Evolutionary conservation across 257 asterid species (phyloP).

Genomic region (Haberlea rhodopensis): DNA sequence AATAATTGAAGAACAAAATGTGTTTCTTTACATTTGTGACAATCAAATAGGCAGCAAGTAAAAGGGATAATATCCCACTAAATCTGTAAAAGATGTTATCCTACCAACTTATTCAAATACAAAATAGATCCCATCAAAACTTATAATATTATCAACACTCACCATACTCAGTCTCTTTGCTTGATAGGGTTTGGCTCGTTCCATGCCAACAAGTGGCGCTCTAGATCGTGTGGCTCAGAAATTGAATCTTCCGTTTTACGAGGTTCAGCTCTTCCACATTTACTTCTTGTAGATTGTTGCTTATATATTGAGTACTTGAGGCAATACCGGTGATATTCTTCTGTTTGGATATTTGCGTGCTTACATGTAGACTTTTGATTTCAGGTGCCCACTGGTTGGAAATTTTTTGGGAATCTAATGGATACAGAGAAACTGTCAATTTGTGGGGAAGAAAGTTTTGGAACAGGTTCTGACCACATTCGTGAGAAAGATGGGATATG

Average conservation of each 20-base stretch:
- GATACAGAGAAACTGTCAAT: constrained; percentile 89
- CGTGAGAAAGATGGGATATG: constrained; percentile 99
- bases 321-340: constrained; percentile 7
- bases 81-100: too few relatives aligned
- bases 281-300: constrained; percentile 1
- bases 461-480: constrained; percentile 96
- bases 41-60: too few relatives aligned
- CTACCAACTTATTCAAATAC: too few relatives aligned
- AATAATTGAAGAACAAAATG: too few relatives aligned
- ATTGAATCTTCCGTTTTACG: constrained; percentile 75
- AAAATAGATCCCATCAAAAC: too few relatives aligned
- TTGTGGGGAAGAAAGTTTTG: constrained; percentile 99
- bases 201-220: constrained; percentile 99
- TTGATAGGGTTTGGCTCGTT: constrained; percentile 91
- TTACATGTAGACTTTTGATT: constrained; percentile 22
- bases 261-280: constrained; percentile 40
- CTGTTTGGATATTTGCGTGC: neutral
- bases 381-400: constrained; percentile 99
- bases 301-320: neutral
- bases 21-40: too few relatives aligned
- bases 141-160: too few relatives aligned
- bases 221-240: constrained; percentile 89
- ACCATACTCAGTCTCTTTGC: constrained; percentile 8
- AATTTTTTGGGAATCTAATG: constrained; percentile 95
- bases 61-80: too few relatives aligned